Evolutionary conservation across 176 grass and related monocot genomes (phyloP), one percentile per base, ranked within the genome.

Genomic region (Triticum aestivum): DNA sequence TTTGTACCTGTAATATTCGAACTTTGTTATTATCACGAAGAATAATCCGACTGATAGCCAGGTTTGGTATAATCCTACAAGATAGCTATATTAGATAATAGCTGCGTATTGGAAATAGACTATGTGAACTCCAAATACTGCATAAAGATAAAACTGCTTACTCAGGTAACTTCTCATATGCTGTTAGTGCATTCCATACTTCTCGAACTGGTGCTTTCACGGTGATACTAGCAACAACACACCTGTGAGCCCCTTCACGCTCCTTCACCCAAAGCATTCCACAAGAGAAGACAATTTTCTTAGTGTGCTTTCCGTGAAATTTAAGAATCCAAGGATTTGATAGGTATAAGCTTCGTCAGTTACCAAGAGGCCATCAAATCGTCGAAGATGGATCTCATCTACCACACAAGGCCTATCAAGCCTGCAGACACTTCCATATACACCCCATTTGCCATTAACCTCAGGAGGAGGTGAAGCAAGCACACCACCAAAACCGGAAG

Each of bases 1-100:
- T 10, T 85, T 35, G 2, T 91, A 98, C 96, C 96, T 98, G 96
- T 82, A 98, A 68, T 89, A 98, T 91, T 87, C 92, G 96, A 83
- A 98, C 96, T 86, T 91, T 98, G 90, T 96, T 98, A 86, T 98
- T 98, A 68, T 98, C 92, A n/a, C 93, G 90, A 80, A 89, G 90
- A 68, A 98, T 42, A 84, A 98, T 90, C 84, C 93, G 92, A 87
- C 96, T 94, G 64, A 96, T 98, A 70, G 93, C 96, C 90, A 98
- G 93, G 68, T 98, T 96, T 38, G 96, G 96, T 75, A 98, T 92
- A n/a, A 98, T 91, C 89, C 96, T 98, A 84, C 65, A 61, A 87
- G 59, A 81, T 82, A 79, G 49, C 17, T 42, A 65, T 77, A 84
- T 91, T 51, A 93, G 83, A 82, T 80, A 73, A 85, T 75, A 78